phyloP scores from a whole-genome alignment of 345 rosid species.

The Moringa oleifera region DNA sequence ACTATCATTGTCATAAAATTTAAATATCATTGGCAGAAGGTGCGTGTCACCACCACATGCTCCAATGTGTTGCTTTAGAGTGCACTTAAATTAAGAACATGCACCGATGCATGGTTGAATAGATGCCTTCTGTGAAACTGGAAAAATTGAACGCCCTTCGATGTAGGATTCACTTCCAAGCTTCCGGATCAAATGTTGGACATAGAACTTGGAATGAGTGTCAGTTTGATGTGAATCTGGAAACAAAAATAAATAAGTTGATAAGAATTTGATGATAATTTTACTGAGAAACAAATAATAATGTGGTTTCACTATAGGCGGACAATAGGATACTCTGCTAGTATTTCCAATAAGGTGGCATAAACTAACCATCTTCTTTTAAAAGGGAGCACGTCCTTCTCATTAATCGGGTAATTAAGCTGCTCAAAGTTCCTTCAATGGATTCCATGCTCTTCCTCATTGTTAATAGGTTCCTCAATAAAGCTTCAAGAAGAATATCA shows the following conservation, averaged over 20 bases:
- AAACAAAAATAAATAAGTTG: slow-evolving; percentile 16
- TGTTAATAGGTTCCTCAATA: slow-evolving; percentile 50
- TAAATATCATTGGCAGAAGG: background rate
- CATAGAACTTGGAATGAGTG: slow-evolving; percentile 36
- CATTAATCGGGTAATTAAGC: slow-evolving; percentile 50
- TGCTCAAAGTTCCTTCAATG: slow-evolving; percentile 50
- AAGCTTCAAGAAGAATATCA: slow-evolving; percentile 35
- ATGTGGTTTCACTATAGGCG: background rate
- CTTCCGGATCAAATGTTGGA: slow-evolving; percentile 82
- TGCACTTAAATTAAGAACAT: slow-evolving; percentile 68
- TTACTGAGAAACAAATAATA: slow-evolving; percentile 3
- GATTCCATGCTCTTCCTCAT: slow-evolving; percentile 41
- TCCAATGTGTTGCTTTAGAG: too few relatives aligned
- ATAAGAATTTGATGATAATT: background rate
- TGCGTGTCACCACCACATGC: background rate
- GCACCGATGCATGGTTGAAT: slow-evolving; percentile 48
- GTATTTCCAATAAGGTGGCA: background rate
- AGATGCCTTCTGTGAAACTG: slow-evolving; percentile 62
- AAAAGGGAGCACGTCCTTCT: slow-evolving; percentile 56
- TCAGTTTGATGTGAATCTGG: slow-evolving; percentile 32
- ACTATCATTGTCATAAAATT: too few relatives aligned
- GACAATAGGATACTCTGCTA: background rate
- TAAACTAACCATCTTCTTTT: slow-evolving; percentile 36
- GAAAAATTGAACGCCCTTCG: slow-evolving; percentile 60
- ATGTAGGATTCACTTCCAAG: slow-evolving; percentile 63